Base-by-base conservation (phyloP, 305 asterid species). In the Rubia tinctorum region DNA sequence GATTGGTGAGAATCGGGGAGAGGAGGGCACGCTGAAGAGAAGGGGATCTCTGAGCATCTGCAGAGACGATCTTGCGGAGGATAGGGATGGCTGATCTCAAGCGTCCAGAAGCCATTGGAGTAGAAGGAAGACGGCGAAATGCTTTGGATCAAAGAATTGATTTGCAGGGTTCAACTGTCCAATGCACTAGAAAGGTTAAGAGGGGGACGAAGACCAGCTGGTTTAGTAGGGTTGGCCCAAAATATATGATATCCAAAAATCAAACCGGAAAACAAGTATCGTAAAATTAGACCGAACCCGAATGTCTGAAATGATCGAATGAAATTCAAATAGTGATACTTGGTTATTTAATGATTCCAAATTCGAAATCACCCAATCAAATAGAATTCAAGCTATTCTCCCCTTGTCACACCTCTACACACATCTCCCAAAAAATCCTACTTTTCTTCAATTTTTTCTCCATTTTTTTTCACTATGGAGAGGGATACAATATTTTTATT, bases 81-180 rank as follows among this genome's bases (percentile, higher is more conserved):
- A 89, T 82, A 59, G 95, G 87, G 56, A 89, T 75, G 60, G 82
- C 80, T 42, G 92, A 89, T 84, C 93, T 85, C 80, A 89, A 77
- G 43, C 92, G 91, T 70, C 78, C 93, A 74, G 95, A 85, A 86
- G 95, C 88, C 89, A 89, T 89, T 76, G 61, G 14, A 6, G 39
- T 56, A 66, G 22, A 10, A 22, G 45, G 60, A 20, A 11, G 23
- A 47, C 60, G 47, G n/a, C n/a, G 63, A 69, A 51, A 43, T 44
- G 27, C 23, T 67, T 44, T 58, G 45, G 20, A 6, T n/a, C 39
- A 18, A 37, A 71, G 37, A 4, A 10, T 55, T n/a, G 15, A 14
- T 17, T 59, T 5, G 61, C 23, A 43, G 73, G 23, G 30, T 30
- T 30, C 53, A 47, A 4, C 53, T 47, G 53, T 3, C n/a, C 14